Evolutionary conservation across 1,284 basidiomycete genomes (phyloP), one percentile per base, ranked within the genome.

Genomic region (Amylostereum chailletii): DNA sequence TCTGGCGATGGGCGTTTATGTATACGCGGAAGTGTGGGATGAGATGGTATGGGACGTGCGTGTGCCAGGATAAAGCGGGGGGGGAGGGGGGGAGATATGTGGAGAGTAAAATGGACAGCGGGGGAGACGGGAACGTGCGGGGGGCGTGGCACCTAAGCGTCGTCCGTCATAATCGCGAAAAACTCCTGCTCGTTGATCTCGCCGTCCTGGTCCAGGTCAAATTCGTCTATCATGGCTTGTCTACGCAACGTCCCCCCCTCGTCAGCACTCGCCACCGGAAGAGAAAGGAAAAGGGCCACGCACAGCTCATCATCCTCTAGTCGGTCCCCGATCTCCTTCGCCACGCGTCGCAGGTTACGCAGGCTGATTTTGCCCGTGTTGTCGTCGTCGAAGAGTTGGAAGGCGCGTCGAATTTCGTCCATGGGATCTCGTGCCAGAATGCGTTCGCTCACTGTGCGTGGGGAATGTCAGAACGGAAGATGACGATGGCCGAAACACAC

Each of bases 151-250:
- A 7, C 7, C 27, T 64, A 86, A 65, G 82, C 75, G 53, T 96
- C 94, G 69, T 97, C 94, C 46, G 91, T 90, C 94, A 98, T 95
- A 66, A 98, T 97, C 43, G 90, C 87, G 57, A 92, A 83, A 67
- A 95, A 94, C 72, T 95, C 92, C 64, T 89, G 82, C 64, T 94
- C 89, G 65, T 86, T 94, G 65, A 99, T 99, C 71, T 95, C 94
- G 27, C 94, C 94, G 60, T 99, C 95, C 66, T 95, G 89, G 71
- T 99, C 95, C 36, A 99, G 81, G 68, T 99, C 95, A 62, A 99
- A 99, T 71, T 99, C 96, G 62, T 99, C 96, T 62, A 99, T 99
- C 95, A 99, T 99, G 26, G 95, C 96, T 83, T 97, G 92, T 57
- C 94, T 98, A 5, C 19, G 11, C 19, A 19, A 19, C 19, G 19